phyloP scores from a whole-genome alignment of 208 protist species.

The Acanthamoeba polyphaga region DNA sequence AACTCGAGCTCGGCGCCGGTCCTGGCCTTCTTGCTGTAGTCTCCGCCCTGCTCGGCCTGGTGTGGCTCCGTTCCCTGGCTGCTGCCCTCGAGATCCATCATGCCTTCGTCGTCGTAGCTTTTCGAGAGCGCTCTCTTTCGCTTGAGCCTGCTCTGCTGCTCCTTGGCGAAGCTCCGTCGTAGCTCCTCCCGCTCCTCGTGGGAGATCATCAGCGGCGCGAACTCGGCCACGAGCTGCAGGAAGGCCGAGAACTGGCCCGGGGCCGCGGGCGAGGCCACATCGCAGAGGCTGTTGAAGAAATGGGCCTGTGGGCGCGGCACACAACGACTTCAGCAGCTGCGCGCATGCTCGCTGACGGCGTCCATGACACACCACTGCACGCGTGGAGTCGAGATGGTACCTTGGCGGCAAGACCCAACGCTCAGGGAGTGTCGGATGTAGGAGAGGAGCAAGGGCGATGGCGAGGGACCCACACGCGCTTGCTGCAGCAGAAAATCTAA shows the following conservation, averaged over 20 bases:
- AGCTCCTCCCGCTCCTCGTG: slow-evolving; percentile 37
- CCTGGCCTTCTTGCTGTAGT: background rate
- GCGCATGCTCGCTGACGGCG: background rate
- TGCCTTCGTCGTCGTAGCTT: background rate
- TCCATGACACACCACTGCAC: background rate
- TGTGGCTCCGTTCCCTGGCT: background rate
- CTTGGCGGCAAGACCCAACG: slow-evolving; percentile 19
- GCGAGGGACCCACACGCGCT: slow-evolving; percentile 13
- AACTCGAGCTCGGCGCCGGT: background rate
- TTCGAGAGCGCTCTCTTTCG: background rate
- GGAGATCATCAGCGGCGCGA: slow-evolving; percentile 46
- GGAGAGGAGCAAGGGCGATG: slow-evolving; percentile 36
- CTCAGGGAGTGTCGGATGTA: slow-evolving; percentile 16
- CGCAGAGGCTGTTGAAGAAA: slow-evolving; percentile 50
- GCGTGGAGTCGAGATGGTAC: background rate
- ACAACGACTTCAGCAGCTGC: background rate
- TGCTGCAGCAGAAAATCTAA: slow-evolving; percentile 43
- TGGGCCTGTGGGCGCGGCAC: background rate
- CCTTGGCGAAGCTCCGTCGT: slow-evolving; percentile 21
- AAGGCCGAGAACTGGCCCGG: slow-evolving; percentile 7
- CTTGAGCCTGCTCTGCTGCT: background rate
- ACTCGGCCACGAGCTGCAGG: slow-evolving; percentile 30
- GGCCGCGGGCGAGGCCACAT: background rate
- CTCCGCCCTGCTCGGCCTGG: background rate
- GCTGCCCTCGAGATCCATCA: background rate